A percentile compares a stretch with the other conserved stretches of the same genome.
Evolutionary conservation across 192 early-diverging fungal genomes (phyloP).

Genomic region (Phycomyces nitens): DNA sequence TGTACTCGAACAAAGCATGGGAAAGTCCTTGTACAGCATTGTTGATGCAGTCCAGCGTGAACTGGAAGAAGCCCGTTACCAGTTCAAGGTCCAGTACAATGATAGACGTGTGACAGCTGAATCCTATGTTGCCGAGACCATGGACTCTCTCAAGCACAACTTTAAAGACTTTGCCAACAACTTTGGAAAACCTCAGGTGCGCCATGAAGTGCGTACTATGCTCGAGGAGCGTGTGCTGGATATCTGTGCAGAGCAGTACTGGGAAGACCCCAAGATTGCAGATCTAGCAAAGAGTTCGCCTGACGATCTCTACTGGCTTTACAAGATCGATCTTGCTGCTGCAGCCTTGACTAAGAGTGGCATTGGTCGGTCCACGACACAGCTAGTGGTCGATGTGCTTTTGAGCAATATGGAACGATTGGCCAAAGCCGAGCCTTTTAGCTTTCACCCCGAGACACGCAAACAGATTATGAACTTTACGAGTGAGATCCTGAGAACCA

Average conservation of each 20-base stretch:
- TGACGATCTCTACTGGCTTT: slow-evolving; percentile 77
- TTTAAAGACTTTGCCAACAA: slow-evolving; percentile 91
- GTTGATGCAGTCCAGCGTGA: slow-evolving; percentile 92
- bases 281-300: slow-evolving; percentile 61
- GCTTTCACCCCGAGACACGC: slow-evolving; percentile 79
- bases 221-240: slow-evolving; percentile 87
- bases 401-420: slow-evolving; percentile 78
- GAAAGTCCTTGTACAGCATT: slow-evolving; percentile 72
- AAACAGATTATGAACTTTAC: slow-evolving; percentile 78
- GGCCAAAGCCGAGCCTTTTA: slow-evolving; percentile 80
- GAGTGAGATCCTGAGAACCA: slow-evolving; percentile 79
- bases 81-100: slow-evolving; percentile 99
- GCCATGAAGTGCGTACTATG: slow-evolving; percentile 87
- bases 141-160: slow-evolving; percentile 88
- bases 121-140: slow-evolving; percentile 91
- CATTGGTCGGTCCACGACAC: slow-evolving; percentile 86
- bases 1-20: slow-evolving; percentile 92
- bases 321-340: slow-evolving; percentile 77
- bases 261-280: slow-evolving; percentile 71
- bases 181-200: slow-evolving; percentile 93
- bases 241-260: slow-evolving; percentile 90
- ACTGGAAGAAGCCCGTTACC: slow-evolving; percentile 92
- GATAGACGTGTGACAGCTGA: slow-evolving; percentile 93
- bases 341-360: slow-evolving; percentile 92
- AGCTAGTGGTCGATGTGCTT: slow-evolving; percentile 88